Percentiles rank a stretch among this genome's conserved stretches.
Conservation (phyloP, 108 stramenopile genomes). For the Ochromonas danica region DNA sequence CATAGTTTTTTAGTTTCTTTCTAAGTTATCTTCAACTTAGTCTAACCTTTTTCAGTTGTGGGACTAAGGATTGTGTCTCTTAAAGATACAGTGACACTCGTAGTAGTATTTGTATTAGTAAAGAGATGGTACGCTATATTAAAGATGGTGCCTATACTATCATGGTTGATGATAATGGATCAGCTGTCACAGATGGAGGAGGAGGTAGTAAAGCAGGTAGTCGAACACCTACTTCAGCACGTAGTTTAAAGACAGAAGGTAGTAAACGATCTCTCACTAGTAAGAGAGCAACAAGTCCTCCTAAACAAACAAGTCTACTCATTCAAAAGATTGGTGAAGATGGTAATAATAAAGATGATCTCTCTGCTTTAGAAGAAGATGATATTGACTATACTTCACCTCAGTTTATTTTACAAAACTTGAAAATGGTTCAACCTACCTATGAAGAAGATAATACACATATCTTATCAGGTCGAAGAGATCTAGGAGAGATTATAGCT, state of each 20-base stretch:
- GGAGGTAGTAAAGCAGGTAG: too few relatives aligned
- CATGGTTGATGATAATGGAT: background rate
- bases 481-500: background rate
- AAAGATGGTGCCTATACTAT: slow-evolving; percentile 2
- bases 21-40: too few relatives aligned
- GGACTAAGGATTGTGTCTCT: too few relatives aligned
- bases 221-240: too few relatives aligned
- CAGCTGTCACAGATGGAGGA: too few relatives aligned
- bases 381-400: background rate
- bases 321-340: background rate
- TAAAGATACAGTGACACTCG: too few relatives aligned
- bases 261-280: background rate
- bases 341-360: background rate
- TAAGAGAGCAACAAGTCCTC: background rate
- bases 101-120: too few relatives aligned
- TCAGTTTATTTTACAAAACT: background rate
- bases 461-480: background rate
- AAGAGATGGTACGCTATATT: background rate
- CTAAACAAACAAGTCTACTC: background rate
- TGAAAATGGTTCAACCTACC: background rate
- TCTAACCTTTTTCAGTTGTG: too few relatives aligned
- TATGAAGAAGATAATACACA: background rate
- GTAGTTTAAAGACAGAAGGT: too few relatives aligned
- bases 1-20: too few relatives aligned
- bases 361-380: background rate